Conservation (phyloP, 805 yeast genomes). For the Nakazawaea ernobii region DNA sequence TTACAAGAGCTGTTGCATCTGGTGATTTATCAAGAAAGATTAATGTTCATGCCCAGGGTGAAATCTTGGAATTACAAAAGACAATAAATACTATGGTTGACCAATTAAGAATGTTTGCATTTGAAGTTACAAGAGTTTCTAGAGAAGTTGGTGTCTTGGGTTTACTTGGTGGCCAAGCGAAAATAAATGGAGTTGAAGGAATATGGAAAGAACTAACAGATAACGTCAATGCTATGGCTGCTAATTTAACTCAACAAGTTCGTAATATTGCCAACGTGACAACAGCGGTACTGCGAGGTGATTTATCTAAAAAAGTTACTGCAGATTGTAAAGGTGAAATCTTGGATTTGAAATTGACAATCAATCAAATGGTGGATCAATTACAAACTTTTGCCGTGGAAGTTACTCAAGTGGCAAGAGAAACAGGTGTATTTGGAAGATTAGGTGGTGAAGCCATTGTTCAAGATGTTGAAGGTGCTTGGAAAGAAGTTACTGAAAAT, state of each 20-base stretch:
- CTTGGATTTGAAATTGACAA: conserved; percentile 72
- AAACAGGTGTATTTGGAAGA: conserved; percentile 79
- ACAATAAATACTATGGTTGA: conserved; percentile 89
- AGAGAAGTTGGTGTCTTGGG: conserved; percentile 90
- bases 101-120: conserved; percentile 75
- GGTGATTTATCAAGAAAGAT: conserved; percentile 82
- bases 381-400: conserved; percentile 76
- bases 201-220: conserved; percentile 86
- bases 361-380: conserved; percentile 86
- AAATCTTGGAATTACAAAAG: conserved; percentile 76
- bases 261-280: conserved; percentile 84
- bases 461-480: conserved; percentile 80
- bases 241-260: conserved; percentile 81
- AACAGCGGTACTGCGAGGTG: conserved; percentile 84
- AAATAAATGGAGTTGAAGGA: conserved; percentile 73
- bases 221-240: conserved; percentile 86
- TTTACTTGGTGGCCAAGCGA: conserved; percentile 82
- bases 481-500: conserved; percentile 87
- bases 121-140: conserved; percentile 82
- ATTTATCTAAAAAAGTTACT: conserved; percentile 72
- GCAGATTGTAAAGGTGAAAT: conserved; percentile 84
- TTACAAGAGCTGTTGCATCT: conserved; percentile 80
- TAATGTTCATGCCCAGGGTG: conserved; percentile 90
- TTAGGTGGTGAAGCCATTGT: conserved; percentile 87
- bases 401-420: conserved; percentile 82